Evolutionary conservation across 2,329 filamentous ascomycete genomes (phyloP).

Genomic region (Arthrobotrys entomopaga): DNA sequence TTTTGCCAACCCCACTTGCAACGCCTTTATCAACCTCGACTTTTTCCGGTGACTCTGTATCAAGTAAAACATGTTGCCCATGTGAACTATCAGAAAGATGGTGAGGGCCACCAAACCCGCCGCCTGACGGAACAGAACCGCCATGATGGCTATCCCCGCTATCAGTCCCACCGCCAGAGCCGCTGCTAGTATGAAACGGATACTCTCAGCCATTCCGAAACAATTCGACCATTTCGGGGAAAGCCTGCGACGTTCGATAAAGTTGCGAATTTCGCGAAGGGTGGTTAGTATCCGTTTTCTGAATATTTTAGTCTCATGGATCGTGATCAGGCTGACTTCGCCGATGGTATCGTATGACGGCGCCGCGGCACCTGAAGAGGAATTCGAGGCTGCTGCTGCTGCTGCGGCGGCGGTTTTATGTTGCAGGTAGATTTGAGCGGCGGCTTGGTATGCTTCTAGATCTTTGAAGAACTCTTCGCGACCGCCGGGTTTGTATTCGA

Average conservation of each 20-base stretch:
- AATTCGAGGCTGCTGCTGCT: neutral
- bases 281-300: conserved; percentile 29
- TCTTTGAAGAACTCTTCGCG: conserved; percentile 51
- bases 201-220: conserved; percentile 31
- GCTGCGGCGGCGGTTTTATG: conserved; percentile 5
- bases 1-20: conserved; percentile 31
- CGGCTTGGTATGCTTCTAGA: conserved; percentile 44
- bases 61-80: conserved; percentile 23
- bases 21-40: conserved; percentile 19
- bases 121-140: conserved; percentile 18
- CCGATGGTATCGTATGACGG: conserved; percentile 43
- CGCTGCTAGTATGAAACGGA: conserved; percentile 13
- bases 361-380: neutral
- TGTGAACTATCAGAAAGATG: conserved; percentile 28
- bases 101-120: conserved; percentile 26
- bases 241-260: conserved; percentile 27
- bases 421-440: conserved; percentile 39
- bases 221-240: conserved; percentile 47
- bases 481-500: conserved; percentile 45
- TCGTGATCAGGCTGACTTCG: conserved; percentile 23
- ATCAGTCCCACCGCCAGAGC: conserved; percentile 15
- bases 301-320: conserved; percentile 48
- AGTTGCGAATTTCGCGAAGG: conserved; percentile 29
- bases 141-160: conserved; percentile 12
- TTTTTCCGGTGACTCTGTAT: conserved; percentile 29